Percentiles rank a stretch among this genome's conserved stretches.
These are phyloP conservation scores for Neurospora sp. DNA, from an alignment of 495 filamentous ascomycete species.

Conservation along the genomic window DNA sequence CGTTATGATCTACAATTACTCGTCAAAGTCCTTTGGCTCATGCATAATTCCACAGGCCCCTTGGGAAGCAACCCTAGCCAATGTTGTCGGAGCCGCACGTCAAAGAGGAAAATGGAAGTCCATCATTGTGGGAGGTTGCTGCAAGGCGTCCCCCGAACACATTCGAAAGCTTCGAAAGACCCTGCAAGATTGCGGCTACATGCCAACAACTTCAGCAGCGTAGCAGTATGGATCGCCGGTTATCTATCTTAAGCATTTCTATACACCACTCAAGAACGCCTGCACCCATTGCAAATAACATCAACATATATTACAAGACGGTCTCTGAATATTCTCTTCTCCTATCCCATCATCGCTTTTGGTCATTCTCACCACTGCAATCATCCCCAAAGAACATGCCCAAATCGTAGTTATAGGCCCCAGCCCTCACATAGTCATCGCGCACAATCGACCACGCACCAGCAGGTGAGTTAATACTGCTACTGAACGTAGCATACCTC, in stretches of 20 bases:
- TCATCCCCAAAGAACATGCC: not conserved
- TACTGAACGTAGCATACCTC: not conserved
- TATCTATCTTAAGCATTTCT: not conserved
- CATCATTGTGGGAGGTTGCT: slow-evolving; percentile 52
- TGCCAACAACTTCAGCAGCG: not conserved
- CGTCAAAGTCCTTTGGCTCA: not conserved
- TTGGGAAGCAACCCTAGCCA: slow-evolving; percentile 46
- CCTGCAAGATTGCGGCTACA: not conserved
- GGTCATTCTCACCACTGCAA: not conserved
- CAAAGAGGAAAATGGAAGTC: slow-evolving; percentile 44
- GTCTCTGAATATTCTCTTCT: not conserved
- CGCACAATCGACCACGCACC: not conserved
- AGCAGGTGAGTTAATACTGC: not conserved
- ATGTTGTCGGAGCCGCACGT: slow-evolving; percentile 45
- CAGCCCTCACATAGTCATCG: not conserved
- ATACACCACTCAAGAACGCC: not conserved
- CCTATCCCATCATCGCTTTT: not conserved
- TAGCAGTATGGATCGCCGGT: not conserved
- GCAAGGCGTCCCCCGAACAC: slow-evolving; percentile 43
- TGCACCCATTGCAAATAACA: not conserved
- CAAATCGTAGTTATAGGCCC: not conserved
- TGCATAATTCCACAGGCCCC: slow-evolving; percentile 10
- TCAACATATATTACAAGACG: not conserved
- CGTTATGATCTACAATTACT: slow-evolving; percentile 1
- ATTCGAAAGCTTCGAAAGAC: slow-evolving; percentile 36